Evolutionary conservation across 2,329 filamentous ascomycete species (phyloP).

Genomic region (Colletotrichum sp.): DNA sequence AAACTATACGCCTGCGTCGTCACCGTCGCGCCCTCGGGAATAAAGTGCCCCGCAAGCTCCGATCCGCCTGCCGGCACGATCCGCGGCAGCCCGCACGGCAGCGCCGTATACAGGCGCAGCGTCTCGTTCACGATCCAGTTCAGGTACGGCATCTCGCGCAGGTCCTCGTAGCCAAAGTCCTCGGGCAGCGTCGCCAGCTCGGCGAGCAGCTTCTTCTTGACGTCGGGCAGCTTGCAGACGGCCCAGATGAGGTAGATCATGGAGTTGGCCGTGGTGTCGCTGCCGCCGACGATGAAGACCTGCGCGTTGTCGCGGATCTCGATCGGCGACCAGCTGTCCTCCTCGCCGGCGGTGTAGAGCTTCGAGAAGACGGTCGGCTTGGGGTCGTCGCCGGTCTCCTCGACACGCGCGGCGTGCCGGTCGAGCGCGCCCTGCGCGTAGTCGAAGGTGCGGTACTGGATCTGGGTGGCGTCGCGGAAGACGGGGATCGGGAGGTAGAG

Average conservation of each 20-base stretch:
- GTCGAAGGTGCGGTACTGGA: constrained; percentile 5
- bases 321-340: not conserved
- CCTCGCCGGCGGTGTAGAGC: constrained; percentile 7
- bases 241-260: constrained; percentile 54
- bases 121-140: constrained; percentile 50
- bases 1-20: constrained; percentile 50
- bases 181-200: constrained; percentile 32
- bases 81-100: constrained; percentile 44
- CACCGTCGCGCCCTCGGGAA: constrained; percentile 45
- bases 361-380: constrained; percentile 12
- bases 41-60: constrained; percentile 38
- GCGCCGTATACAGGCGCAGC: constrained; percentile 47
- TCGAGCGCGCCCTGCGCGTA: constrained; percentile 8
- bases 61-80: constrained; percentile 44
- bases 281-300: constrained; percentile 54
- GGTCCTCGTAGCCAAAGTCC: constrained; percentile 33
- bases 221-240: constrained; percentile 33
- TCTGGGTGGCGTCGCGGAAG: not conserved
- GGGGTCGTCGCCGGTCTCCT: not conserved
- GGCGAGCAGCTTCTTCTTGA: constrained; percentile 35
- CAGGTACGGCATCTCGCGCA: constrained; percentile 45
- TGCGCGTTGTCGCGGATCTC: constrained; percentile 19
- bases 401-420: constrained; percentile 8
- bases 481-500: constrained; percentile 11
- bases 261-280: constrained; percentile 56